phyloP scores from a whole-genome alignment of 2,329 filamentous ascomycete genomes.

The Ophiostoma perfectum region DNA sequence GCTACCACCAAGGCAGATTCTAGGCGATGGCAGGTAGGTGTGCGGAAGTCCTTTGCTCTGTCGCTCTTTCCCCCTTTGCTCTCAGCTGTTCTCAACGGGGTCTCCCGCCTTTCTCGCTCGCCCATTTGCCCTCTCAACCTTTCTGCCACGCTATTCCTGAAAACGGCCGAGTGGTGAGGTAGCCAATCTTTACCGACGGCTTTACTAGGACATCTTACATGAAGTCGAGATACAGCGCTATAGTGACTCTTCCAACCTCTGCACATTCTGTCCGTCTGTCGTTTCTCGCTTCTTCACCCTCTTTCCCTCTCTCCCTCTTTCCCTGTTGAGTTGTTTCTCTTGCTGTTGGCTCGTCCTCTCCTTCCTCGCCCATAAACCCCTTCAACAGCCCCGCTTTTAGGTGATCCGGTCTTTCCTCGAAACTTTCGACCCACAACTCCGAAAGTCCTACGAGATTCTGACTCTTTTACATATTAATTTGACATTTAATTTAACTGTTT shows the following conservation, averaged over 20 bases:
- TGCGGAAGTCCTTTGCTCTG: no score
- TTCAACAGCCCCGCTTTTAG: conserved; percentile 1
- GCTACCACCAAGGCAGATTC: not conserved
- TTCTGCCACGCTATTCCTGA: not conserved
- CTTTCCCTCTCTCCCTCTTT: not conserved
- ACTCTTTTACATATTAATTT: conserved; percentile 9
- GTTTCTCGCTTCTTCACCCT: not conserved
- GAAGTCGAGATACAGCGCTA: not conserved
- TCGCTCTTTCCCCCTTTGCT: not conserved
- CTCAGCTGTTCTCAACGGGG: not conserved
- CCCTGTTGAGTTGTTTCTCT: not conserved
- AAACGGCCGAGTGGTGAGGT: not conserved
- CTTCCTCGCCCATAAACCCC: not conserved
- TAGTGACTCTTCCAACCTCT: not conserved
- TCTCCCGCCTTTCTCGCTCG: not conserved
- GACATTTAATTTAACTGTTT: not conserved
- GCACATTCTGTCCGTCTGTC: not conserved
- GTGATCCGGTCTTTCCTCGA: conserved; percentile 1
- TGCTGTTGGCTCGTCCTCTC: not conserved
- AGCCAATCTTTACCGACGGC: not conserved
- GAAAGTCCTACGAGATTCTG: conserved; percentile 16
- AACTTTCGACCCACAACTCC: not conserved
- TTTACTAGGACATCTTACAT: not conserved
- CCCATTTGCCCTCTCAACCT: not conserved
- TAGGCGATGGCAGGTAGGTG: not conserved